Base-by-base conservation (phyloP, 192 early-diverging fungal species). In the Spizellomyces sp. region DNA sequence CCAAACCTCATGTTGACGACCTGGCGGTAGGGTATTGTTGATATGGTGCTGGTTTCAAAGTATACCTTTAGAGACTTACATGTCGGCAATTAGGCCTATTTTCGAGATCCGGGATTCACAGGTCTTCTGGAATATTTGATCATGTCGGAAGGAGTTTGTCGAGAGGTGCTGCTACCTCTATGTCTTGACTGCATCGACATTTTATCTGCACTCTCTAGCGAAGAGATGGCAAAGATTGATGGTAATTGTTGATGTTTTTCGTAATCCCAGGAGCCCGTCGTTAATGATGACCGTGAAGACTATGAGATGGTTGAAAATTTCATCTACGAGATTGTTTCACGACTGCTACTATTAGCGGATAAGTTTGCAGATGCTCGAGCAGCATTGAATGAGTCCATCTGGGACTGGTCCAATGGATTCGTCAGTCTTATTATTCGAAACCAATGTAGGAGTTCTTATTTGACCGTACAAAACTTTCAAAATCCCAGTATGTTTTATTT, bases 181-280 rank as follows among this genome's bases (percentile, higher is more conserved):
- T 69, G 68, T 61, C 45, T 69, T 9, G 57, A 69, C 15, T 69
- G 68, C 68, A 12, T 43, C 22, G 68, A 69, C 54, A 36, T 36
- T 36, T 2, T 57, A 4, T 15, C 44, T n/a, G 50, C 10, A 58
- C 17, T 15, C 17, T 19, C 21, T 56, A 48, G 48, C 47, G 21
- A 22, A 65, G 45, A 65, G 6, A 10, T 62, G 19, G 60, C n/a
- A 17, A 41, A 41, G 5, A 27, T 62, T 41, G 60, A 62, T 27
- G 60, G 60, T 62, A 41, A 41, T 15, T 41, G n/a, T n/a, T 36
- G 19, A 36, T 36, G 27, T 36, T 36, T 36, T 36, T 36, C 27
- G 27, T 36, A 36, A 36, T 36, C 27, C 27, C 27, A 36, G 27
- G 7, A 6, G 7, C 54, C 54, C 22, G 7, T 6, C 54, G 54